These are phyloP conservation scores for Tulasnella sp. DNA, from an alignment of 768 basidiomycete species.

Conservation along the genomic window DNA sequence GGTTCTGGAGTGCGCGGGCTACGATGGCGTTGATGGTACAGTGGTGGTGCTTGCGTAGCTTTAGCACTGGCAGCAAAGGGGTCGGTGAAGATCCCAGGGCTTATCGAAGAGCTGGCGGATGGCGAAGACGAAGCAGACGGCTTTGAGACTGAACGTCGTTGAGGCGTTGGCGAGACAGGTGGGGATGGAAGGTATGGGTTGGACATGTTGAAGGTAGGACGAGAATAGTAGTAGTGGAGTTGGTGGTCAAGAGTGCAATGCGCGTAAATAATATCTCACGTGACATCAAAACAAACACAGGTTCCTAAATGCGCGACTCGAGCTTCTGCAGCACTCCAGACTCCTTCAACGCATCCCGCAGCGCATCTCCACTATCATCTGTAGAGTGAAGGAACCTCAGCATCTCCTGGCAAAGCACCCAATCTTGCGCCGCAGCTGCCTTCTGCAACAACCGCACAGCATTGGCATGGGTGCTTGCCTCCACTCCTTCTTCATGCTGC, in stretches of 20 bases:
- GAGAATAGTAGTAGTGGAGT: neutral
- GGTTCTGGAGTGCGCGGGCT: neutral
- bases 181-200: neutral
- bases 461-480: conserved; percentile 42
- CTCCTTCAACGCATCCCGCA: conserved; percentile 48
- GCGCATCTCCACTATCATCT: conserved; percentile 71
- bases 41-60: conserved; percentile 8
- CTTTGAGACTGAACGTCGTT: neutral
- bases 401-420: conserved; percentile 86
- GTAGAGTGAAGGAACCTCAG: conserved; percentile 88
- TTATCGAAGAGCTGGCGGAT: neutral
- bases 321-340: conserved; percentile 5
- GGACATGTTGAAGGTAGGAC: neutral
- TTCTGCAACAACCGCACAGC: conserved; percentile 70
- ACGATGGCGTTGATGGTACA: neutral
- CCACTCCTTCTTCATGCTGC: conserved; percentile 43
- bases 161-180: neutral
- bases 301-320: neutral
- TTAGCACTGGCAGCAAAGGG: conserved; percentile 18
- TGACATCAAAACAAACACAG: conserved; percentile 2
- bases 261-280: neutral
- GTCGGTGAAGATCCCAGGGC: neutral
- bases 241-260: neutral
- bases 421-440: conserved; percentile 72
- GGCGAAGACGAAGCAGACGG: neutral